Percentiles rank a stretch among this genome's conserved stretches.
These are phyloP conservation scores for Chlorella ohadii DNA, from an alignment of 139 green algal genomes.

Conservation along the genomic window DNA sequence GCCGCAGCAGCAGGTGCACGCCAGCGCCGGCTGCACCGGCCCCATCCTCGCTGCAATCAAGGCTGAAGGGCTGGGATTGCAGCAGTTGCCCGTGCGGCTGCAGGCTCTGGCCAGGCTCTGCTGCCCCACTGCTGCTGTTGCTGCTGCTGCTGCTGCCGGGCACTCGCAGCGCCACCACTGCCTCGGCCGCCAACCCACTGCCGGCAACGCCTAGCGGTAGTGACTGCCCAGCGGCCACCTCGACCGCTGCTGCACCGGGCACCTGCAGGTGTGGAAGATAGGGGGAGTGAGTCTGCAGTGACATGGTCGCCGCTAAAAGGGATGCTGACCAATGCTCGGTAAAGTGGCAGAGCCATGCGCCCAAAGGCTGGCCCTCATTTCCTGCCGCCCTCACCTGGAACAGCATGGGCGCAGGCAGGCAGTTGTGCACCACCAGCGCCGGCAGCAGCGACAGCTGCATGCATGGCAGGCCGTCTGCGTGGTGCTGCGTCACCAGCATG, in stretches of 20 bases:
- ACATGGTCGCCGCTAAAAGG: too few relatives aligned
- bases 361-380: too few relatives aligned
- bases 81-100: not conserved
- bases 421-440: conserved; percentile 18
- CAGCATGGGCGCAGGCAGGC: conserved; percentile 24
- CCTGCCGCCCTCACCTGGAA: conserved; percentile 29
- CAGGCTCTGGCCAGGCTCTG: not conserved
- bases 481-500: conserved; percentile 17
- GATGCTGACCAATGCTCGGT: too few relatives aligned
- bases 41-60: not conserved
- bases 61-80: conserved; percentile 9
- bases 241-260: not conserved
- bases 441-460: conserved; percentile 30
- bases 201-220: conserved; percentile 10
- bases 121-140: not conserved
- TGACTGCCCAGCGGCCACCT: not conserved
- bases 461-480: conserved; percentile 7
- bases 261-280: not conserved
- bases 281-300: not conserved
- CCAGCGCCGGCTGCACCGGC: not conserved
- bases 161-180: not conserved
- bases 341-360: too few relatives aligned
- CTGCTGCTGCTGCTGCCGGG: not conserved
- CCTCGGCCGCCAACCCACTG: not conserved
- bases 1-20: conserved; percentile 2